phyloP scores from a whole-genome alignment of 1,139 yeast species.

The Trichomonascaceae sp. region DNA sequence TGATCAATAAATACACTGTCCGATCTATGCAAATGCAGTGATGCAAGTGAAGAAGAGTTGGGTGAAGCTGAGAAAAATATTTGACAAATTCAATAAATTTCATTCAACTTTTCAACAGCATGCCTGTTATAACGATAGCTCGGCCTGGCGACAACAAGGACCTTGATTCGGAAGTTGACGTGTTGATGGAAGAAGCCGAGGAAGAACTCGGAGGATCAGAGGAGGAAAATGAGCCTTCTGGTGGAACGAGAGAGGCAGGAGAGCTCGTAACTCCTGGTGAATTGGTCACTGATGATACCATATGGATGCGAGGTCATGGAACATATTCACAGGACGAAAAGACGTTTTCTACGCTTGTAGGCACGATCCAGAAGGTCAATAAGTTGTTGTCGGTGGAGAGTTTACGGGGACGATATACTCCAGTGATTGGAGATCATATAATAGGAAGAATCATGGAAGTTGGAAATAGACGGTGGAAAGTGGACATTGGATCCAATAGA shows the following conservation, averaged over 20 bases:
- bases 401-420: constrained; percentile 76
- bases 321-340: constrained; percentile 66
- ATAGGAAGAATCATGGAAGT: constrained; percentile 94
- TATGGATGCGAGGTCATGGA: constrained; percentile 99
- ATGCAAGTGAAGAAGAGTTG: background rate
- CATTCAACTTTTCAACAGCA: constrained; percentile 1
- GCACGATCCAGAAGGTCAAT: constrained; percentile 80
- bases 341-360: constrained; percentile 90
- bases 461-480: constrained; percentile 92
- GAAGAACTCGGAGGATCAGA: constrained; percentile 8
- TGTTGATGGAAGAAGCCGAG: constrained; percentile 16
- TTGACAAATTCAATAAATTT: background rate
- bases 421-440: constrained; percentile 95
- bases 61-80: background rate
- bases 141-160: constrained; percentile 15
- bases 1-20: background rate
- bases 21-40: background rate
- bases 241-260: constrained; percentile 8
- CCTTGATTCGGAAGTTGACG: constrained; percentile 22
- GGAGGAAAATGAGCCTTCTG: constrained; percentile 2
- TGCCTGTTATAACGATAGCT: constrained; percentile 20
- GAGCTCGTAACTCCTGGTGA: constrained; percentile 91
- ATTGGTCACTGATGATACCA: constrained; percentile 85
- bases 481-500: constrained; percentile 89
- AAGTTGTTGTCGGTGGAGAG: constrained; percentile 82